phyloP scores from a whole-genome alignment of 805 yeast genomes.

The Isabelozyma pseudorhagii region DNA sequence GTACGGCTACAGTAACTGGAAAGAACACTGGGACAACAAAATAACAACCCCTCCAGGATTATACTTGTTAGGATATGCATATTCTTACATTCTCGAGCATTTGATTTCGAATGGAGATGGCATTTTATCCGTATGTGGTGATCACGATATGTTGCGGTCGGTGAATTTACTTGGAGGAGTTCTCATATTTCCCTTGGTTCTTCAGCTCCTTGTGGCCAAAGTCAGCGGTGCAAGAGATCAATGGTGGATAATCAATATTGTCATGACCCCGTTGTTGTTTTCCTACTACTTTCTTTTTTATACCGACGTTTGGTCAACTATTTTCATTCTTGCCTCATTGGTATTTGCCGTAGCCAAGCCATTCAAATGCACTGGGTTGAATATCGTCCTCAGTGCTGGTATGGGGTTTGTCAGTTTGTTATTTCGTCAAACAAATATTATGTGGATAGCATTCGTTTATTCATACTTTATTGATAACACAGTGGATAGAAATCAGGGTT shows the following conservation, averaged over 20 bases:
- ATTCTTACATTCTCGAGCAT: constrained; percentile 27
- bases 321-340: constrained; percentile 57
- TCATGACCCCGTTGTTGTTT: constrained; percentile 65
- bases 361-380: constrained; percentile 10
- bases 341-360: constrained; percentile 38
- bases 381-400: constrained; percentile 39
- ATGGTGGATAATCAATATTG: constrained; percentile 25
- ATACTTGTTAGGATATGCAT: constrained; percentile 48
- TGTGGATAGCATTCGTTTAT: constrained; percentile 73
- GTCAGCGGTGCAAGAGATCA: constrained; percentile 7
- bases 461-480: constrained; percentile 51
- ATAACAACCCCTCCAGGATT: constrained; percentile 97
- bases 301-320: constrained; percentile 91
- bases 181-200: constrained; percentile 47
- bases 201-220: constrained; percentile 18
- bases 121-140: constrained; percentile 10
- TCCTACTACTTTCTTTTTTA: constrained; percentile 78
- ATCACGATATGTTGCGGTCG: constrained; percentile 24
- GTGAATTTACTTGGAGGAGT: constrained; percentile 69
- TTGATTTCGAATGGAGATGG: neutral
- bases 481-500: constrained; percentile 2
- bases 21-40: constrained; percentile 67
- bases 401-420: constrained; percentile 61
- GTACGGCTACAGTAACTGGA: constrained; percentile 62
- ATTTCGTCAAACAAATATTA: constrained; percentile 88